These are phyloP conservation scores for Trichoderma brevicompactum DNA, from an alignment of 2,329 filamentous ascomycete species.

Conservation along the genomic window DNA sequence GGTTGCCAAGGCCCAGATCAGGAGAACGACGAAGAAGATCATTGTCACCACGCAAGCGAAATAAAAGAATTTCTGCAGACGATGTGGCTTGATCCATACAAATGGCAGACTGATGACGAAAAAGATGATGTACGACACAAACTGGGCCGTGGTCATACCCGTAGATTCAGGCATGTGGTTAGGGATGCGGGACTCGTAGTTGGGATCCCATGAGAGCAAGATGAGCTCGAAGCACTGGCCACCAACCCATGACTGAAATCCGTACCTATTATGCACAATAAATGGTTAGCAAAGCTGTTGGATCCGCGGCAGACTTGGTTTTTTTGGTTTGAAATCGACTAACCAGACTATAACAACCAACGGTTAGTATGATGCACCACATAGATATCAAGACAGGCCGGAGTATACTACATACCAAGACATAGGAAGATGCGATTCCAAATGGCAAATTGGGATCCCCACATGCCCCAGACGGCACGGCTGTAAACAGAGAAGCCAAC, in stretches of 20 bases:
- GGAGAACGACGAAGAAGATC: slow-evolving; percentile 47
- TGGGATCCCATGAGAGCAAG: slow-evolving; percentile 51
- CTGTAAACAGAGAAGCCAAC: slow-evolving; percentile 47
- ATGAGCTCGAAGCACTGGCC: slow-evolving; percentile 52
- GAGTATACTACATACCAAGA: slow-evolving; percentile 41
- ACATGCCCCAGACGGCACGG: slow-evolving; percentile 47
- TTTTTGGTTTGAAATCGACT: background rate
- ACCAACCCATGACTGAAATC: slow-evolving; percentile 53
- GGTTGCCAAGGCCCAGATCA: slow-evolving; percentile 51
- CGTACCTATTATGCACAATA: slow-evolving; percentile 40
- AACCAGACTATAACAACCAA: slow-evolving; percentile 35
- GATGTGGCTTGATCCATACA: slow-evolving; percentile 51
- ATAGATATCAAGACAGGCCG: background rate
- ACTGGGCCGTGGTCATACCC: slow-evolving; percentile 51
- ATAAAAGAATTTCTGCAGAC: slow-evolving; percentile 49
- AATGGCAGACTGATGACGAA: slow-evolving; percentile 49
- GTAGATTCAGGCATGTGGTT: slow-evolving; percentile 48
- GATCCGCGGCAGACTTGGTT: background rate
- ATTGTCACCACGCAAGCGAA: slow-evolving; percentile 46
- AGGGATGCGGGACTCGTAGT: slow-evolving; percentile 47
- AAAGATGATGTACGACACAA: slow-evolving; percentile 51
- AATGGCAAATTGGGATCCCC: slow-evolving; percentile 49
- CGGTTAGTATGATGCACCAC: slow-evolving; percentile 6
- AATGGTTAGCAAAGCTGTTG: background rate
- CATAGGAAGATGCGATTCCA: slow-evolving; percentile 50